Evolutionary conservation across 768 basidiomycete genomes (phyloP), one percentile per base, ranked within the genome.

Genomic region (Mycena rosella): DNA sequence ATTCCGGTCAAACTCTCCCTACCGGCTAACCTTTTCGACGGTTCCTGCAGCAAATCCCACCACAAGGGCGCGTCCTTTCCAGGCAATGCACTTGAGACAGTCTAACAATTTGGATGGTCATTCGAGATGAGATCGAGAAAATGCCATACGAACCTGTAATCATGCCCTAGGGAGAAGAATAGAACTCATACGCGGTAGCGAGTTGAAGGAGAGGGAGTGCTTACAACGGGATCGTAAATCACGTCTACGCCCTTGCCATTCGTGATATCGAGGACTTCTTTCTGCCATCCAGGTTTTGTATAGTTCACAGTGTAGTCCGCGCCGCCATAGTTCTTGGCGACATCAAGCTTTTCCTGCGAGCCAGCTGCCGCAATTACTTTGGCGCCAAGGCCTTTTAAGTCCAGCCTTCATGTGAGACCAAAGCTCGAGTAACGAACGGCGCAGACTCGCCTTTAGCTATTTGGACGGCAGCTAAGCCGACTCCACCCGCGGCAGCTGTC

Each of bases 401-500:
- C n/a, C n/a, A 8, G 26, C 20, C 6, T 30, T 51, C 58, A 54
- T 15, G 55, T 60, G 40, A 64, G 34, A 48, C 54, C 51, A 29
- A 40, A 32, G 47, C 17, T 29, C n/a, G 34, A 32, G 30, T 40
- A 22, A 38, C 59, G 22, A 49, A 55, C 27, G 52, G 5, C 13
- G 2, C n/a, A n/a, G 32, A 45, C 76, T 40, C 36, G 94, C 95
- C 90, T 87, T 98, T 98, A 24, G 95, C 96, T 60, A 98, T 85
- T 76, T 98, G 97, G 20, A 96, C 89, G 9, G 97, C 96, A 8
- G 91, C 90, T 56, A 97, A 89, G 0, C 96, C 96, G 6, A 99
- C 96, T 15, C 96, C 97, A 4, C 97, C 97, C 1, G 96, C 97
- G n/a, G 94, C 94, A 9, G 96, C 97, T 55, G 95, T 95, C 5